Evolutionary conservation across 805 yeast genomes (phyloP).

Genomic region (Wickerhamiella domercqiae): DNA sequence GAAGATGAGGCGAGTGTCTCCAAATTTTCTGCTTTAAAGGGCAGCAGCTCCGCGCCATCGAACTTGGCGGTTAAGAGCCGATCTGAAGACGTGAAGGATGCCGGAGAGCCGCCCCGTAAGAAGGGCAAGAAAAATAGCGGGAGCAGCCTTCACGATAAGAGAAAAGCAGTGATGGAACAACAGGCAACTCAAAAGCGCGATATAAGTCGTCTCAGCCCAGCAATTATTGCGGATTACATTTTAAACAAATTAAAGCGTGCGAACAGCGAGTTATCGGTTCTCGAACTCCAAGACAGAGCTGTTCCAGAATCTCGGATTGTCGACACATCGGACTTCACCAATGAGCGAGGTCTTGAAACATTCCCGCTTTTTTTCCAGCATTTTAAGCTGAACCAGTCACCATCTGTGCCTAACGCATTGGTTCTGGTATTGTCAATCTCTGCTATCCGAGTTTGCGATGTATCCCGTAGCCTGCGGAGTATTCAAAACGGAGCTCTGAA

Average conservation of each 20-base stretch:
- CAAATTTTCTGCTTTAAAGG: too few species aligned
- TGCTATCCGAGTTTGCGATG: slow-evolving; percentile 77
- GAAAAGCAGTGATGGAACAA: slow-evolving; percentile 10
- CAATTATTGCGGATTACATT: slow-evolving; percentile 50
- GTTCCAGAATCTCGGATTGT: slow-evolving; percentile 42
- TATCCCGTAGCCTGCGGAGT: slow-evolving; percentile 43
- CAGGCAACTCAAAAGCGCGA: slow-evolving; percentile 34
- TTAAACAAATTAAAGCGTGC: slow-evolving; percentile 38
- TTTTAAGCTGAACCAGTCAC: slow-evolving; percentile 22
- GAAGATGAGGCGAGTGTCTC: slow-evolving; percentile 8
- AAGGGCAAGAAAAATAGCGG: slow-evolving; percentile 19
- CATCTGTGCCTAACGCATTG: slow-evolving; percentile 21
- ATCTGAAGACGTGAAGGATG: not conserved
- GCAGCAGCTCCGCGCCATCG: too few species aligned
- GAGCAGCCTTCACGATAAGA: slow-evolving; percentile 12
- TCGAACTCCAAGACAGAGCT: slow-evolving; percentile 58
- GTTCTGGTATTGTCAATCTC: slow-evolving; percentile 51
- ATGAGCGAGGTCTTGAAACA: slow-evolving; percentile 38
- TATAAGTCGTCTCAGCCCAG: slow-evolving; percentile 41
- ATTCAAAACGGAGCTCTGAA: slow-evolving; percentile 42
- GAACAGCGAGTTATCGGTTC: slow-evolving; percentile 49
- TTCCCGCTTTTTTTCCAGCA: slow-evolving; percentile 38
- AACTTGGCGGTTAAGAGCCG: slow-evolving; percentile 3
- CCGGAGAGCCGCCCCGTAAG: slow-evolving; percentile 4
- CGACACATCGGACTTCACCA: slow-evolving; percentile 43